Base-by-base conservation (phyloP, 768 basidiomycete species). In the Glaciozyma martinii region DNA sequence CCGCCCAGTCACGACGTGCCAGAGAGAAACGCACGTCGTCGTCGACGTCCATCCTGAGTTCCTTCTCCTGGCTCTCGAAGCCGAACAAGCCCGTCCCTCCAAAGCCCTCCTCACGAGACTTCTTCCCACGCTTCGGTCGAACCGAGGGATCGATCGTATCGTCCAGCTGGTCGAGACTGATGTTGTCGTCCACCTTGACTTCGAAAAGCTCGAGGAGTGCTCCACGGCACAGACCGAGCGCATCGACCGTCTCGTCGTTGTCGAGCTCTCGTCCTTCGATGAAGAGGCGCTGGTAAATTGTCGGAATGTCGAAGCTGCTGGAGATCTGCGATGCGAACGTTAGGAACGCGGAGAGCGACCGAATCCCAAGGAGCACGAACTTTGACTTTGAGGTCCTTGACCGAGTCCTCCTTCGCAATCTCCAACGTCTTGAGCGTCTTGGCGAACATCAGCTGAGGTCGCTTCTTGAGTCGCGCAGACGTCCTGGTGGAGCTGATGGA, bases 321-420 rank as follows among this genome's bases (percentile, higher is more conserved):
- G 86, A 83, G 50, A 89, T 73, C 66, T 71, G 60, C 13, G 21
- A 23, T 4, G 33, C 15, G 33, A 3, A 50, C 1, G 40, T 47
- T 33, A 23, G 8, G 8, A 8, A 49, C 1, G 49, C 6, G 15
- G 53, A 53, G 18, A 53, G 61, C 6, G 43, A 33, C 19, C 32
- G 13, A n/a, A 40, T 33, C 37, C 1, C 25, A 29, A 10, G 9
- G 27, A 27, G 19, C 4, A 23, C 68, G 29, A 86, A 80, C 82
- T 80, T 56, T 59, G 61, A 87, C 73, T 76, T 89, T 90, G 71
- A 90, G 82, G 21, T 90, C 88, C 74, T 86, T 89, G 58, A 91
- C 81, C 0, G 86, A 84, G 67, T 82, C 88, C 37, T 76, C 74
- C 75, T 87, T 89, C 52, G 79, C 78, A 53, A 90, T 80, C 76